A percentile compares a stretch with the other conserved stretches of the same genome.
phyloP scores from a whole-genome alignment of 2,329 filamentous ascomycete genomes.

The Juglanconis juglandina region DNA sequence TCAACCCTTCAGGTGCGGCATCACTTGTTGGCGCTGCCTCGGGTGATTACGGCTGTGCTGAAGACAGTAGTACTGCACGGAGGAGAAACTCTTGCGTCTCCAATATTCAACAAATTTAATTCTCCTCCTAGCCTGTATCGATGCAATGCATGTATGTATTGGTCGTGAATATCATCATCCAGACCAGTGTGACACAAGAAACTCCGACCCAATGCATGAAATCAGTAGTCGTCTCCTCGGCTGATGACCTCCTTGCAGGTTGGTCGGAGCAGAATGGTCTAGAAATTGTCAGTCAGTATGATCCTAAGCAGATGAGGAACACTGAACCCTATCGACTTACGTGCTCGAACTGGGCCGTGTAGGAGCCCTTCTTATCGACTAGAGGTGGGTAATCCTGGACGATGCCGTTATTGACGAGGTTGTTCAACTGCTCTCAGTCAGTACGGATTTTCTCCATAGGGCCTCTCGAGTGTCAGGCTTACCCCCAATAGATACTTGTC shows the following conservation, averaged over 20 bases:
- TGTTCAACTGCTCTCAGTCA: constrained; percentile 63
- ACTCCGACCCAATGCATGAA: background rate
- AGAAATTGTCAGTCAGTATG: constrained; percentile 14
- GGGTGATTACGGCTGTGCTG: too few relatives aligned
- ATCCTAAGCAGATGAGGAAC: too few relatives aligned
- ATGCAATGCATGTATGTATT: background rate
- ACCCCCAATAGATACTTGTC: constrained; percentile 91
- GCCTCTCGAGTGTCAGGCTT: constrained; percentile 31
- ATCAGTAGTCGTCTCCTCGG: constrained; percentile 77
- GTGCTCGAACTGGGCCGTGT: constrained; percentile 92
- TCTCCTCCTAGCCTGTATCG: background rate
- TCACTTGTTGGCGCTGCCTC: too few relatives aligned
- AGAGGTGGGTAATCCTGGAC: constrained; percentile 89
- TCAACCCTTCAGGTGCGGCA: too few relatives aligned
- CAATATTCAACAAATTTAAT: background rate
- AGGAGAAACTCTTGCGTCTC: background rate
- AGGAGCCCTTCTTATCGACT: constrained; percentile 88
- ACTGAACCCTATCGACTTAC: constrained; percentile 50
- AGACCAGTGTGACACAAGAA: background rate
- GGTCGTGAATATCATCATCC: background rate
- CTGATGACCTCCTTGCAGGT: constrained; percentile 86
- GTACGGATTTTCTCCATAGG: constrained; percentile 30
- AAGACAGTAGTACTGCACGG: too few relatives aligned
- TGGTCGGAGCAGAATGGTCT: constrained; percentile 75
- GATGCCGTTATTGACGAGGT: constrained; percentile 75